Base-by-base conservation (phyloP, 2,329 filamentous ascomycete genomes). In the Fusarium tjaetaba region DNA sequence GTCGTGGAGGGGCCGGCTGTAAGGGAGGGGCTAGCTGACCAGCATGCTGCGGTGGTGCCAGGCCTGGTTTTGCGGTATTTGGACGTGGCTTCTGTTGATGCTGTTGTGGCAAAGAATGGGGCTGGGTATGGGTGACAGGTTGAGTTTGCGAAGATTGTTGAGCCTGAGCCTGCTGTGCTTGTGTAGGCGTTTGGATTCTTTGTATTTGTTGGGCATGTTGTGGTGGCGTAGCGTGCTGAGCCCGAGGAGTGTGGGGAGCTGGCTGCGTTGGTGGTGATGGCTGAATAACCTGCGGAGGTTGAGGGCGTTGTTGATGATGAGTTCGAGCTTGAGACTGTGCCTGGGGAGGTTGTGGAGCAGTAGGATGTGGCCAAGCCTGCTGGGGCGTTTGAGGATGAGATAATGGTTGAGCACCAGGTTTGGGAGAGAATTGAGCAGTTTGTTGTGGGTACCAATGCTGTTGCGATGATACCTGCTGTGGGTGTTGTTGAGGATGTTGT, bases 1-100 rank as follows among this genome's bases (percentile, higher is more conserved):
- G 70, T 26, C 78, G 77, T 42, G 78, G 77, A 24, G 80, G 79
- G 7, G 79, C 81, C 22, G 81, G 79, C 42, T 84, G 83, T 18
- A 81, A 38, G 9, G 82, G 80, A 10, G 83, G 77, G 18, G 80
- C 79, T 57, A 81, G 70, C 39, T 85, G 82, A 5, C 80, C 79
- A 36, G 80, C 70, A 56, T 77, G 71, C 59, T 84, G 84, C 49
- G 83, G 80, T 26, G 80, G 80, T 26, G 79, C 79, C 46, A 82
- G 75, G 9, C 80, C 78, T 39, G 79, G 78, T 26, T 81, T 82
- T 42, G 71, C 69, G 26, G 77, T 45, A 26, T 74, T 49, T 18
- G 76, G 71, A 13, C 79, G 77, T 22, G 74, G 69, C 53, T 78
- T 77, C 55, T 61, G 72, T 20, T 75, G 72, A 36, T 76, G 75